Evolutionary conservation across 345 rosid genomes (phyloP).

Genomic region (Trapa bicornis): DNA sequence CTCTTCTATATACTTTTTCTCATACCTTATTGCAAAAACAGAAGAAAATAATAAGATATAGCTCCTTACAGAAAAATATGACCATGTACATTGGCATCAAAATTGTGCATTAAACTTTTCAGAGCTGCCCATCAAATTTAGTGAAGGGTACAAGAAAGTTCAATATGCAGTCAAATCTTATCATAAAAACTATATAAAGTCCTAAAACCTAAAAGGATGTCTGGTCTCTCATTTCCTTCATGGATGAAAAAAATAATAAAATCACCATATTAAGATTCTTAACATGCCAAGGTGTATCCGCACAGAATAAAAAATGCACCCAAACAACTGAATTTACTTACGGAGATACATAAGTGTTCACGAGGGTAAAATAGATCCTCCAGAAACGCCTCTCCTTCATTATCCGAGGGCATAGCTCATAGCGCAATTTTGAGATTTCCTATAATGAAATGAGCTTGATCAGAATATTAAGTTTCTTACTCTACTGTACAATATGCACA

Average conservation of each 20-base stretch:
- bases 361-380: slow-evolving; percentile 86
- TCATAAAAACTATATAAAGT: not conserved
- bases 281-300: not conserved
- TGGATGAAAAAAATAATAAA: not conserved
- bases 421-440: slow-evolving; percentile 75
- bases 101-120: not conserved
- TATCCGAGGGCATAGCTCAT: slow-evolving; percentile 77
- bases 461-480: not conserved
- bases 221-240: not conserved
- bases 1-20: slow-evolving; percentile 67
- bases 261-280: no score
- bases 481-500: not conserved
- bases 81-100: not conserved
- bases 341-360: slow-evolving; percentile 84
- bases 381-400: slow-evolving; percentile 93
- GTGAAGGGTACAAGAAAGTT: not conserved
- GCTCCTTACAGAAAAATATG: not conserved
- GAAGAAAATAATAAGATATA: not conserved
- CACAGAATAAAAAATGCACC: not conserved
- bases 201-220: not conserved
- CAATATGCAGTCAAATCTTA: not conserved
- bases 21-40: slow-evolving; percentile 29
- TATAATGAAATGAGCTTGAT: slow-evolving; percentile 18
- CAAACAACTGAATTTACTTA: slow-evolving; percentile 22
- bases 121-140: not conserved